Evolutionary conservation across 129 eudicot genomes (phyloP).

Genomic region (Flaveria ramosissima): DNA sequence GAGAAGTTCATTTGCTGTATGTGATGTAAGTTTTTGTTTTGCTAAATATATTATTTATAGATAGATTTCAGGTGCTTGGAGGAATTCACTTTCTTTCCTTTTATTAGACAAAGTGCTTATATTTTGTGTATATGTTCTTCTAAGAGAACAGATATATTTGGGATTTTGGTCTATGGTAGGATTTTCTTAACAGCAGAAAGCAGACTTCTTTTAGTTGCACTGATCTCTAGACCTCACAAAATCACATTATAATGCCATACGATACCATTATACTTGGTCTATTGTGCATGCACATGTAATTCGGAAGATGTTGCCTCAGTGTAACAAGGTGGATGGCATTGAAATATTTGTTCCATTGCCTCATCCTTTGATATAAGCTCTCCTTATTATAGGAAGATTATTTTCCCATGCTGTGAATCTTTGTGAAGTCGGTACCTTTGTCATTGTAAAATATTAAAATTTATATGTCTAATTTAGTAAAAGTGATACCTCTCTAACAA

Average conservation of each 20-base stretch:
- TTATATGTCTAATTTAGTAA: slow-evolving; percentile 1
- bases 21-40: background rate
- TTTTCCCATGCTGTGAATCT: background rate
- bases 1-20: background rate
- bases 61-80: background rate
- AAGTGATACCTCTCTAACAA: background rate
- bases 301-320: background rate
- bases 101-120: background rate
- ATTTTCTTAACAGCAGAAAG: background rate
- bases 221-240: background rate
- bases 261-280: background rate
- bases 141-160: background rate
- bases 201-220: background rate
- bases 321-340: background rate
- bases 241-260: background rate
- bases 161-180: background rate
- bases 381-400: background rate
- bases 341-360: too few relatives aligned
- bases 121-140: background rate
- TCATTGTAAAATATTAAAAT: background rate
- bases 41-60: background rate
- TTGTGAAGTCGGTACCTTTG: background rate
- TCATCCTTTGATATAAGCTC: background rate
- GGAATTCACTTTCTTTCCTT: too few relatives aligned
- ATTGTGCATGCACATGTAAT: background rate